Conservation (phyloP, 2,329 filamentous ascomycete genomes). For the Aaosphaeria arxii region DNA sequence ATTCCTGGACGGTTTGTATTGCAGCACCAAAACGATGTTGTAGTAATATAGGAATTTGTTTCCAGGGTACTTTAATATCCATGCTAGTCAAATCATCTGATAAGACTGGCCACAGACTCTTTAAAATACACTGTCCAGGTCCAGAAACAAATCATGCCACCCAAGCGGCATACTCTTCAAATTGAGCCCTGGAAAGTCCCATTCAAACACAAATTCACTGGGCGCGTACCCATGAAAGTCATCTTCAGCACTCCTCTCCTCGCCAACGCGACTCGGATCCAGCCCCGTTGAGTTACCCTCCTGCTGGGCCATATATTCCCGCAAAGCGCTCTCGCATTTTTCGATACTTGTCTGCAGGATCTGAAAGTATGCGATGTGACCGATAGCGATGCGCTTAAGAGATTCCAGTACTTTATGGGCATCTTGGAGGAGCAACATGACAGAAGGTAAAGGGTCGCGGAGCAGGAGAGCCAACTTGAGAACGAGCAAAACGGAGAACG, state of each 20-base stretch:
- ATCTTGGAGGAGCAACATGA: slow-evolving; percentile 42
- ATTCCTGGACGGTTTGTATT: too few species aligned
- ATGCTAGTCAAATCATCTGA: too few species aligned
- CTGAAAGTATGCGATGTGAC: slow-evolving; percentile 48
- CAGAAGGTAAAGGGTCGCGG: slow-evolving; percentile 39
- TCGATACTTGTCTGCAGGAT: slow-evolving; percentile 50
- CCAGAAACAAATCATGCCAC: slow-evolving; percentile 49
- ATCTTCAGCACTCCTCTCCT: slow-evolving; percentile 33
- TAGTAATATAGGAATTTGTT: too few species aligned
- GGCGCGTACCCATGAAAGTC: slow-evolving; percentile 55
- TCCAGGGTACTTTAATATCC: too few species aligned
- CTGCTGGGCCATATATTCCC: slow-evolving; percentile 29
- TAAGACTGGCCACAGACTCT: not conserved
- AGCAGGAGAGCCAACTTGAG: slow-evolving; percentile 53
- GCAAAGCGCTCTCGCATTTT: slow-evolving; percentile 48
- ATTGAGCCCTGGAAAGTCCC: slow-evolving; percentile 56
- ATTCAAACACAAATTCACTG: slow-evolving; percentile 56
- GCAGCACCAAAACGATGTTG: too few species aligned
- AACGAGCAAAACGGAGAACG: slow-evolving; percentile 55
- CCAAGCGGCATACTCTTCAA: slow-evolving; percentile 48
- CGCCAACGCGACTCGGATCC: slow-evolving; percentile 1
- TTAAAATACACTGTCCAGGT: slow-evolving; percentile 38
- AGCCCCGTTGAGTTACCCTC: not conserved
- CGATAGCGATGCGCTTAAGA: slow-evolving; percentile 40
- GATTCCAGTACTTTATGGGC: slow-evolving; percentile 45